Percentiles rank a stretch among this genome's conserved stretches.
phyloP scores from a whole-genome alignment of 75 land plant species.

The Sequoia sempervirens region DNA sequence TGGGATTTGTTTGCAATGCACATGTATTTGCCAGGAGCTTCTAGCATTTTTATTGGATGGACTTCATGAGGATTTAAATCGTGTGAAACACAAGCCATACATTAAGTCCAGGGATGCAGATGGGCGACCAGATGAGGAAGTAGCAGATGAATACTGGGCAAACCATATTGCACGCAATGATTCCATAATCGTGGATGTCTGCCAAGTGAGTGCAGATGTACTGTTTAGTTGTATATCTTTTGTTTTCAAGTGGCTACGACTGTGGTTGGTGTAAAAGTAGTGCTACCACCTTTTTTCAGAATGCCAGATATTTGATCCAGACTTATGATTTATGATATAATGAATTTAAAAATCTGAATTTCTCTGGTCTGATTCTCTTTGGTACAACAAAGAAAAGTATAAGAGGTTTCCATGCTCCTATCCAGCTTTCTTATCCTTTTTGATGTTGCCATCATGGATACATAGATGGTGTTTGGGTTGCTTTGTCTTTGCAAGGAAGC shows the following conservation, averaged over 20 bases:
- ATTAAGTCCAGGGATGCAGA: slow-evolving; percentile 81
- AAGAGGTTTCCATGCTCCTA: neutral
- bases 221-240: neutral
- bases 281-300: neutral
- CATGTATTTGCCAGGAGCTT: slow-evolving; percentile 51
- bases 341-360: neutral
- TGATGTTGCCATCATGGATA: neutral
- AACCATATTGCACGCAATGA: slow-evolving; percentile 88
- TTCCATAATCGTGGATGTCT: slow-evolving; percentile 90
- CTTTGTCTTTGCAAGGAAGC: neutral
- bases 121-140: slow-evolving; percentile 85
- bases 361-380: neutral
- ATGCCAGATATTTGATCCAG: neutral
- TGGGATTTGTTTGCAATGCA: neutral
- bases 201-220: slow-evolving; percentile 55
- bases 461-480: neutral
- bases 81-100: slow-evolving; percentile 78
- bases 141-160: slow-evolving; percentile 91
- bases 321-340: neutral
- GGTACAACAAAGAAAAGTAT: neutral
- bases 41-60: slow-evolving; percentile 90
- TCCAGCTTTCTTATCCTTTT: neutral
- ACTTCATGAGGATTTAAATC: slow-evolving; percentile 89
- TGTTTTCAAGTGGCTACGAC: neutral
- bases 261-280: neutral